Conservation (phyloP, 2,329 filamentous ascomycete genomes). For the Didymosphaeria variabile region DNA sequence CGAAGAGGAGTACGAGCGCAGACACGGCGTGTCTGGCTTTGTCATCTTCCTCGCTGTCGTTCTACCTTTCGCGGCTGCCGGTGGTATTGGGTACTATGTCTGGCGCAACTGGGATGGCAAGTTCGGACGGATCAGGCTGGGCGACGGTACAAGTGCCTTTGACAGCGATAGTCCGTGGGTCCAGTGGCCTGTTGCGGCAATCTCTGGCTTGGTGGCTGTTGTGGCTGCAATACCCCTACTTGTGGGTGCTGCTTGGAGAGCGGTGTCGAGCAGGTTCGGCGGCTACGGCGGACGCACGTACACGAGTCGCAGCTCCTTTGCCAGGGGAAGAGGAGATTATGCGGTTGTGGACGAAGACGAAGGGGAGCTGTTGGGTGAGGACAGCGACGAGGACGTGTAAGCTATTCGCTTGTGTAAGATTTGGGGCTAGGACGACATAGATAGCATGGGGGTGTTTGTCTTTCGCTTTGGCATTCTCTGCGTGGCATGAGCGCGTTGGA, state of each 20-base stretch:
- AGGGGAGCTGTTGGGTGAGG: slow-evolving; percentile 90
- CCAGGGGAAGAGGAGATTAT: slow-evolving; percentile 87
- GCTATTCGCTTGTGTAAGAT: slow-evolving; percentile 16
- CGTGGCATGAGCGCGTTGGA: neutral
- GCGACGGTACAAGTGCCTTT: slow-evolving; percentile 63
- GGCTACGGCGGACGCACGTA: slow-evolving; percentile 72
- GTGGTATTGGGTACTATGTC: slow-evolving; percentile 81
- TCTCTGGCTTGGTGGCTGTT: slow-evolving; percentile 65
- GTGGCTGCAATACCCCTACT: slow-evolving; percentile 71
- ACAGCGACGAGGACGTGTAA: slow-evolving; percentile 86
- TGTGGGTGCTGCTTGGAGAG: slow-evolving; percentile 76
- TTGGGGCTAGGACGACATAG: slow-evolving; percentile 9
- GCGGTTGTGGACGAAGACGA: slow-evolving; percentile 90
- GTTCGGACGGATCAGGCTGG: slow-evolving; percentile 88
- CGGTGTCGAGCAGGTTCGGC: slow-evolving; percentile 60
- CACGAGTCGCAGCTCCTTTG: slow-evolving; percentile 88
- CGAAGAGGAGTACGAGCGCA: slow-evolving; percentile 82
- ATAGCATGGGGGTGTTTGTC: slow-evolving; percentile 14
- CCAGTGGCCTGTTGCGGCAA: slow-evolving; percentile 71
- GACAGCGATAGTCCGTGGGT: slow-evolving; percentile 80
- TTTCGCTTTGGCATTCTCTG: slow-evolving; percentile 7
- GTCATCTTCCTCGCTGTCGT: slow-evolving; percentile 87
- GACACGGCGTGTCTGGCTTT: slow-evolving; percentile 72
- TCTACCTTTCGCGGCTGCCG: slow-evolving; percentile 76
- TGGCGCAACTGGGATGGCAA: slow-evolving; percentile 87